phyloP scores from a whole-genome alignment of 1,284 basidiomycete genomes.

The Xerocomus amazonicus region DNA sequence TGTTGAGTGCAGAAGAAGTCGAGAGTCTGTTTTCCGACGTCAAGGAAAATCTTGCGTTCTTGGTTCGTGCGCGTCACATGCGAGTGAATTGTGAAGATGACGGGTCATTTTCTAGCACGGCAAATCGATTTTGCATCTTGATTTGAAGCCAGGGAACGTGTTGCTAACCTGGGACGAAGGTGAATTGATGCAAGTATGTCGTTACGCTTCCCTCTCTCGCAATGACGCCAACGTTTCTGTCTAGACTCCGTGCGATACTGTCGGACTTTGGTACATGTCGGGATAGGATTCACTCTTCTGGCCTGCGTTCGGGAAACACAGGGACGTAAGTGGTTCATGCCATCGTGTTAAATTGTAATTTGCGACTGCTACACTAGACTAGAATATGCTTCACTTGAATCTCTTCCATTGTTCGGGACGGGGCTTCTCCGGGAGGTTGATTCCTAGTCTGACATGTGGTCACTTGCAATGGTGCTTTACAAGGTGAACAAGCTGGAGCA shows the following conservation, averaged over 20 bases:
- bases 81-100: conserved; percentile 4
- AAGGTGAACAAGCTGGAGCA: conserved; percentile 68
- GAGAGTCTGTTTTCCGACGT: conserved; percentile 73
- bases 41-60: conserved; percentile 72
- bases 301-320: conserved; percentile 83
- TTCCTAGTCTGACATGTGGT: conserved; percentile 89
- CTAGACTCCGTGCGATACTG: conserved; percentile 79
- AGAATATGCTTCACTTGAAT: conserved; percentile 84
- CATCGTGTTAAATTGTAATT: not conserved
- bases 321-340: conserved; percentile 70
- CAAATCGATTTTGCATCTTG: conserved; percentile 84
- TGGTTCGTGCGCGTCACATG: conserved; percentile 48
- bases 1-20: conserved; percentile 32
- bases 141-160: conserved; percentile 92
- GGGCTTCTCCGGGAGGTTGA: conserved; percentile 72
- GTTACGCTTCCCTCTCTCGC: conserved; percentile 2
- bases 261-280: conserved; percentile 94
- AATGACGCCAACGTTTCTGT: conserved; percentile 2
- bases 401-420: conserved; percentile 64
- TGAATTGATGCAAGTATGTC: conserved; percentile 59
- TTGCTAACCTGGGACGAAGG: conserved; percentile 90
- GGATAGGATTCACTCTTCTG: conserved; percentile 72
- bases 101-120: conserved; percentile 54
- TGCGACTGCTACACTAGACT: conserved; percentile 42
- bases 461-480: conserved; percentile 87